phyloP scores from a whole-genome alignment of 352 stramenopile species.

The Globisporangium emineosum region DNA sequence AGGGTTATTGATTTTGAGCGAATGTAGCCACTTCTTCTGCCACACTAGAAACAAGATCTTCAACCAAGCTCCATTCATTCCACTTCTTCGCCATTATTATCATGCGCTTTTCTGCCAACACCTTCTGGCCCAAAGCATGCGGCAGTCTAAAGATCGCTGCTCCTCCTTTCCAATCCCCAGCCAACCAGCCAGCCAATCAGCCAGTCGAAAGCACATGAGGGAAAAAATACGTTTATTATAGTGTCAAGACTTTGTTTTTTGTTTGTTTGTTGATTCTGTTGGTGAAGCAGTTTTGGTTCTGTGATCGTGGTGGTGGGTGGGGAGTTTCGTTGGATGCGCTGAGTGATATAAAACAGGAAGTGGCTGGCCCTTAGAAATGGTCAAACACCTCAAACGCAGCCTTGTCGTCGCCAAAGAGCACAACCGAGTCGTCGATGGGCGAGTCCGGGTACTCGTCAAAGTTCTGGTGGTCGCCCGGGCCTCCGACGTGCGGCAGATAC shows the following conservation, averaged over 20 bases:
- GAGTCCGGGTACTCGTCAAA: conserved; percentile 94
- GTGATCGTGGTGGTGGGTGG: neutral
- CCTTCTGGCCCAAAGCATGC: too few species aligned
- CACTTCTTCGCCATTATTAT: too few species aligned
- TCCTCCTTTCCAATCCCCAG: too few species aligned
- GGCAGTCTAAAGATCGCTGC: too few species aligned
- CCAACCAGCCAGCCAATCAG: too few species aligned
- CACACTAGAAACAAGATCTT: too few species aligned
- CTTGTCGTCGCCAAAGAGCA: conserved; percentile 85
- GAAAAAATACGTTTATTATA: conserved; percentile 11
- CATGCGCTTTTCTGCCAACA: too few species aligned
- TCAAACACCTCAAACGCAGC: conserved; percentile 84
- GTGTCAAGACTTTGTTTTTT: neutral
- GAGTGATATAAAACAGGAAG: neutral
- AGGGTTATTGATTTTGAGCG: too few species aligned
- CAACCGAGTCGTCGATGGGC: conserved; percentile 76
- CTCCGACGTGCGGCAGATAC: conserved; percentile 83
- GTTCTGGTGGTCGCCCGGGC: conserved; percentile 88
- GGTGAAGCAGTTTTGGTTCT: neutral
- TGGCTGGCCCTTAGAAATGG: conserved; percentile 53
- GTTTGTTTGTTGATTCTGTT: neutral
- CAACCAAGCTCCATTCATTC: too few species aligned
- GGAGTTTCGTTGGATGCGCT: neutral
- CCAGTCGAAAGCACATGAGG: neutral
- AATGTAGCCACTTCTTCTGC: too few species aligned